Evolutionary conservation across 768 basidiomycete species (phyloP), one percentile per base, ranked within the genome.

Genomic region (Termitomyces sp.): DNA sequence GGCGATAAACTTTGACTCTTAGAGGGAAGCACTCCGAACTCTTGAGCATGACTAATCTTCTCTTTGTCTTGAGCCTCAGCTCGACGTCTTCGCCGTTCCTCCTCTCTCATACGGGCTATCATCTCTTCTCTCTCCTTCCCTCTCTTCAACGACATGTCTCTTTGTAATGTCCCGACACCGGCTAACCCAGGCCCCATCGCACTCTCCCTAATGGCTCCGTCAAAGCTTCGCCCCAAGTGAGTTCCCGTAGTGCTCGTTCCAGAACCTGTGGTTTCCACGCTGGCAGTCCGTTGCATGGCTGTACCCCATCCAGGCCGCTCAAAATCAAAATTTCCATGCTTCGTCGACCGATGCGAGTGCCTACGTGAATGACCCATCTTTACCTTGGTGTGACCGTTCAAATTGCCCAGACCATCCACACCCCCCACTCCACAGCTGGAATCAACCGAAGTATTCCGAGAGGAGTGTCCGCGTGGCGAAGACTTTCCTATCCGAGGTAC

Each of bases 291-390:
- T 60, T 86, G 69, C 60, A 74, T 68, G n/a, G 62, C 45, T 8
- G 68, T 59, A 21, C 70, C 71, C 75, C 77, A 76, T 0, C 81
- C 77, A 0, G 87, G 87, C 37, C 86, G 75, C 68, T 89, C 88
- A 61, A 89, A 89, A 64, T 89, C 87, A 66, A 89, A 89, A 63
- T 83, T 86, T 5, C 86, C 86, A 60, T 86, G 85, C 64, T 86
- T 85, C 42, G 74, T 79, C 1, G 79, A 70, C 49, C 78, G 75
- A 31, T 64, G 57, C 8, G 56, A 53, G 42, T 56, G 55, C 11
- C 58, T 52, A 8, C 50, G 55, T 31, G 57, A 35, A 50, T 53
- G 54, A 23, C 31, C 50, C 42, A 55, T 44, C 44, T 55, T 62
- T 28, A 45, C 33, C 42, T 59, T 58, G 15, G 52, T 49, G 50